These are phyloP conservation scores for Colletotrichum costaricense DNA, from an alignment of 2,329 filamentous ascomycete genomes.

Conservation along the genomic window DNA sequence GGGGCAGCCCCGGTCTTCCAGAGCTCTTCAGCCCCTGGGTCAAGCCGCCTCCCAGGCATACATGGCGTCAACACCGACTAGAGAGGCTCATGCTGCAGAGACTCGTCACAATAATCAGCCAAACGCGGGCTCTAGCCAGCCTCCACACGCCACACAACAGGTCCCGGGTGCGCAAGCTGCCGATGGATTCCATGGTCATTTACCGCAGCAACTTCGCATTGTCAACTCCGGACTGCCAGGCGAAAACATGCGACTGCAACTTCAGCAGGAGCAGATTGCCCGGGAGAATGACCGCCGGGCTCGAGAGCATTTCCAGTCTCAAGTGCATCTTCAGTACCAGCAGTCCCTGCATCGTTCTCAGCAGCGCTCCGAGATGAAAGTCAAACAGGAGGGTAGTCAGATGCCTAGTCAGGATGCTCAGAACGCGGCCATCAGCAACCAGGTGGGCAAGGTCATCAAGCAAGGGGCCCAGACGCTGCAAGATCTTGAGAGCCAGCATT, in stretches of 20 bases:
- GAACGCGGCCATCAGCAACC: background rate
- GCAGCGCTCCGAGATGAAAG: background rate
- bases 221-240: background rate
- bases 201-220: background rate
- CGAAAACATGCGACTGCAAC: background rate
- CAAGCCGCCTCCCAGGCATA: background rate
- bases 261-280: background rate
- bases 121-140: background rate
- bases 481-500: background rate
- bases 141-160: background rate
- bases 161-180: background rate
- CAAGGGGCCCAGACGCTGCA: background rate
- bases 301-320: background rate
- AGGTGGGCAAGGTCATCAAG: background rate
- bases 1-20: background rate
- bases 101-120: background rate
- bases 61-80: background rate
- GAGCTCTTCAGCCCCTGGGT: background rate
- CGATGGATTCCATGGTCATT: background rate
- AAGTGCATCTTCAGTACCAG: background rate
- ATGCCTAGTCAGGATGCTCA: background rate
- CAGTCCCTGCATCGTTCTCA: background rate
- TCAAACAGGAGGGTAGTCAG: background rate
- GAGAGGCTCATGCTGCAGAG: background rate
- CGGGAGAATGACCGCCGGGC: too few species aligned